These are phyloP conservation scores for Gomphus sp. DNA, from an alignment of 1,284 basidiomycete species.

Conservation along the genomic window DNA sequence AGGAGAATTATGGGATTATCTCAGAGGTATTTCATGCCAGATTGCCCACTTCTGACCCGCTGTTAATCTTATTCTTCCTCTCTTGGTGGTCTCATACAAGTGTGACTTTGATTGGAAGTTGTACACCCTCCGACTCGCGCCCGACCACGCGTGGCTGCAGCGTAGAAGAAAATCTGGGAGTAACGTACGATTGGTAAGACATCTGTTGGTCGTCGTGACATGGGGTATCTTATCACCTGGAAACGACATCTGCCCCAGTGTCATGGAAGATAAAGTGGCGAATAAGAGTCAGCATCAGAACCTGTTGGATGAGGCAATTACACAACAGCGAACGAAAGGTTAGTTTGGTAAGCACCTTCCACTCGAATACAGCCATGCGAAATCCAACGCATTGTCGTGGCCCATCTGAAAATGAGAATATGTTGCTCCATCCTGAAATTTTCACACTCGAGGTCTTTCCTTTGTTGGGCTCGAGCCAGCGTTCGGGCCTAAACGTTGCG, in stretches of 20 bases:
- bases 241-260: not conserved
- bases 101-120: not conserved
- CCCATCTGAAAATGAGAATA: conserved; percentile 2
- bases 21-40: no score
- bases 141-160: conserved; percentile 3
- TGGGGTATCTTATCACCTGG: not conserved
- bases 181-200: not conserved
- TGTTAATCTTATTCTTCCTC: not conserved
- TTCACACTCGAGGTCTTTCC: not conserved
- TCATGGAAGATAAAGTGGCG: conserved; percentile 2
- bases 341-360: not conserved
- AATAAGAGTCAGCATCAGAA: not conserved
- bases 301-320: not conserved
- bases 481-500: conserved; percentile 16
- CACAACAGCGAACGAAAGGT: not conserved
- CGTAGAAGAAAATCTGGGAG: conserved; percentile 1
- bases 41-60: no score
- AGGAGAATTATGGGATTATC: no score
- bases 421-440: conserved; percentile 5
- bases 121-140: not conserved
- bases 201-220: not conserved
- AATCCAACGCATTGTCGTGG: conserved; percentile 2
- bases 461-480: not conserved
- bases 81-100: not conserved
- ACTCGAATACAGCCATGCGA: conserved; percentile 2